phyloP scores from a whole-genome alignment of 352 stramenopile genomes.

The Pythium inflatum region DNA sequence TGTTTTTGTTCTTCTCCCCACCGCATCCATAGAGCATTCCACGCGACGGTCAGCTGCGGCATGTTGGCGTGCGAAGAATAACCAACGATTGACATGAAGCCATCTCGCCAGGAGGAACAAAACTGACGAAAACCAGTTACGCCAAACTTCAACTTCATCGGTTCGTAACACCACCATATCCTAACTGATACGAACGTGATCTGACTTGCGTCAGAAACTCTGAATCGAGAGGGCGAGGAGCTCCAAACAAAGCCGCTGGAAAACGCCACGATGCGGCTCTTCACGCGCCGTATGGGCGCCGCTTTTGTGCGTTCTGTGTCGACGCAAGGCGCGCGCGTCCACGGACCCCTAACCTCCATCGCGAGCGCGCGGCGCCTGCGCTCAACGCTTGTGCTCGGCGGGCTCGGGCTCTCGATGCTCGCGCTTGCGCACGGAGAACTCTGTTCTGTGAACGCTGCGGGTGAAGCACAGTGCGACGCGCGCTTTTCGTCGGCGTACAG shows the following conservation, averaged over 20 bases:
- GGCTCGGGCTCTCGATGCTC: constrained; percentile 37
- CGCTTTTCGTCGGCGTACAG: constrained; percentile 35
- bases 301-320: background rate
- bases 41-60: background rate
- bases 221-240: background rate
- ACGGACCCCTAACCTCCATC: constrained; percentile 3
- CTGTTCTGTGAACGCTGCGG: constrained; percentile 16
- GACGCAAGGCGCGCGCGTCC: background rate
- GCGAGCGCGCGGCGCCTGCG: constrained; percentile 7
- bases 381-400: constrained; percentile 33
- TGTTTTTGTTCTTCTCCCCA: background rate
- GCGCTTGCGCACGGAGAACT: constrained; percentile 30
- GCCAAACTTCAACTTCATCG: constrained; percentile 14
- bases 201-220: constrained; percentile 17
- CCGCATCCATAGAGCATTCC: constrained; percentile 2
- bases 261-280: constrained; percentile 15
- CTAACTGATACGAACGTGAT: constrained; percentile 5
- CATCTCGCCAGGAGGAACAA: constrained; percentile 1
- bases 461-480: constrained; percentile 31
- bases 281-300: constrained; percentile 9
- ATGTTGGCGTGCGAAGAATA: background rate
- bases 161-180: constrained; percentile 8
- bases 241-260: background rate
- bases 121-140: background rate
- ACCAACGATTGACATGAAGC: background rate